Evolutionary conservation across 371 early-diverging fungal genomes (phyloP), one percentile per base, ranked within the genome.

Genomic region (Massospora cicadina): DNA sequence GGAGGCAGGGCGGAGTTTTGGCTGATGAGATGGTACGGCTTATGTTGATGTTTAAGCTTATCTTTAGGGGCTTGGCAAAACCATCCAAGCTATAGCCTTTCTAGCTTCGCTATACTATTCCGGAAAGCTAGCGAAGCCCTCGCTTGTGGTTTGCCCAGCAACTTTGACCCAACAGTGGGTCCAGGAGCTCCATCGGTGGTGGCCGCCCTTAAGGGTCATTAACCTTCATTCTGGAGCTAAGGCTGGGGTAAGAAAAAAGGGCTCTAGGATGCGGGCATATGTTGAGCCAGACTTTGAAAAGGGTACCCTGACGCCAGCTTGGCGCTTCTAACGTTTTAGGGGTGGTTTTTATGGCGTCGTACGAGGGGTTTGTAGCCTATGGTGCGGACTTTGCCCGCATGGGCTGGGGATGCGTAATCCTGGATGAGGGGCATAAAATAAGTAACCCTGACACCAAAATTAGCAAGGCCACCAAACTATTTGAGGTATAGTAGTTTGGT

Each of bases 381-480:
- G 72, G 83, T 12, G 75, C 79, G 7, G 69, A 75, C 0, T 70
- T 96, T 1, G 65, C 90, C 12, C 79, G 79, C 17, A 77, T 82
- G 58, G 71, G 75, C 33, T 99, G 95, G 95, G 87, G 87, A 0
- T 92, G 90, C 65, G 83, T 86, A n/a, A 79, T 98, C 1, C 71
- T 98, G 33, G 99, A 99, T 75, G 99, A 99, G 76, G 99, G 98
- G 0, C 99, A 99, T 74, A 90, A 91, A 73, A 93, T 99, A 33
- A 82, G 95, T 65, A 98, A 98, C 66, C 92, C 93, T 0, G 91
- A 95, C 67, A 83, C 98, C 0, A 88, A 86, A 30, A 87, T 92
- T 0, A 92, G 96, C 0, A 60, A 90, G 56, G 74, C 82, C 1
- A 89, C 91, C 75, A 98, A 98, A 70, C 82, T 83, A 58, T 72